Conservation (phyloP, 306 rosid species). For the Abrus precatorius region DNA sequence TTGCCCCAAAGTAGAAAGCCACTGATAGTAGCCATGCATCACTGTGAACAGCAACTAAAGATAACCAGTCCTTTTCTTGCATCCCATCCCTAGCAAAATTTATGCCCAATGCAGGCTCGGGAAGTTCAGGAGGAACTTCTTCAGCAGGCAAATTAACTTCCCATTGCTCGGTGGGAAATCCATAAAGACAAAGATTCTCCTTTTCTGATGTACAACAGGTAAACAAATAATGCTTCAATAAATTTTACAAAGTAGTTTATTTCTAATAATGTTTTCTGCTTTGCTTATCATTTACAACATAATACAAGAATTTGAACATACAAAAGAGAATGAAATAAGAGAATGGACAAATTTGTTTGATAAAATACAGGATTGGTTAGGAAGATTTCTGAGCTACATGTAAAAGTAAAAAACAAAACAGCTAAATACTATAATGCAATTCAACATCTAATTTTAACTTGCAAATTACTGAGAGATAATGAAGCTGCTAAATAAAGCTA, state of each 20-base stretch:
- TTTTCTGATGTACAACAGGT: slow-evolving; percentile 40
- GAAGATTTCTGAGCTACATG: neutral
- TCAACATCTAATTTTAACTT: neutral
- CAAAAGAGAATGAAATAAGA: neutral
- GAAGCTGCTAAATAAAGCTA: neutral
- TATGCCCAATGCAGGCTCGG: slow-evolving; percentile 58
- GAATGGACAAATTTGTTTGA: neutral
- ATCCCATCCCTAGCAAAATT: slow-evolving; percentile 58
- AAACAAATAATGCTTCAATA: slow-evolving; percentile 28
- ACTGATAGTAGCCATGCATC: slow-evolving; percentile 58
- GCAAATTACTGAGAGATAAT: neutral
- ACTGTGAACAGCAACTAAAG: slow-evolving; percentile 58
- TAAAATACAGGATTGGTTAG: slow-evolving; percentile 30
- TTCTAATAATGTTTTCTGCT: neutral
- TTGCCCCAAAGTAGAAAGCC: slow-evolving; percentile 55
- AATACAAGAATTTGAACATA: slow-evolving; percentile 20
- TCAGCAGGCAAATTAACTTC: slow-evolving; percentile 55
- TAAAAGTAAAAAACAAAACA: neutral
- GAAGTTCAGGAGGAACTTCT: slow-evolving; percentile 60
- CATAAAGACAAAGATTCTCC: slow-evolving; percentile 57
- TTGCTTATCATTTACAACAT: neutral
- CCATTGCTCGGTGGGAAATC: slow-evolving; percentile 50
- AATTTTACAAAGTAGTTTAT: slow-evolving; percentile 24
- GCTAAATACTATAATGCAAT: neutral
- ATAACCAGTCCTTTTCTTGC: slow-evolving; percentile 57